phyloP scores from a whole-genome alignment of 371 early-diverging fungal species.

The Apophysomyces trapeziformis region DNA sequence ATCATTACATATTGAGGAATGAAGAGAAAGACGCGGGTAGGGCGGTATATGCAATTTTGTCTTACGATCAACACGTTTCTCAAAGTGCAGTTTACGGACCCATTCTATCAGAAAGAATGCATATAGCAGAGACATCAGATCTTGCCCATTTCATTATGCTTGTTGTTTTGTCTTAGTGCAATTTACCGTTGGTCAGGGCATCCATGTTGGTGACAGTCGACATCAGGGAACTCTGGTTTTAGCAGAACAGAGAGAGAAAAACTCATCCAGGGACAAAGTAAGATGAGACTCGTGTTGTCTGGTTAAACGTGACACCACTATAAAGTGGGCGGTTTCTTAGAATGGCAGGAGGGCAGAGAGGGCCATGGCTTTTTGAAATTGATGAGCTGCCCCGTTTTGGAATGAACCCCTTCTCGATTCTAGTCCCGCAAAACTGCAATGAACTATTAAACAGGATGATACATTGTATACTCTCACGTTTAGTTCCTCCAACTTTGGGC shows the following conservation, averaged over 20 bases:
- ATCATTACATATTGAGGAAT: background rate
- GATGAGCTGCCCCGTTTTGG: too few relatives aligned
- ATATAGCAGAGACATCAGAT: too few relatives aligned
- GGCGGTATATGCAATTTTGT: background rate
- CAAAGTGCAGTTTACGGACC: constrained; percentile 45
- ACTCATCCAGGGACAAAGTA: constrained; percentile 8
- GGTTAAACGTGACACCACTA: constrained; percentile 7
- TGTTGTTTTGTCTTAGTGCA: background rate
- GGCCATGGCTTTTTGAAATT: background rate
- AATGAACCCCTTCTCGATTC: too few relatives aligned
- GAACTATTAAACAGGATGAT: too few relatives aligned
- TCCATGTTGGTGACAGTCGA: constrained; percentile 16
- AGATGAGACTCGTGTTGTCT: constrained; percentile 10
- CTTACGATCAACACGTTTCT: constrained; percentile 45
- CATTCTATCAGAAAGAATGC: constrained; percentile 29
- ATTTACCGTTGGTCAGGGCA: constrained; percentile 15
- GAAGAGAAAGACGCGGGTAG: background rate
- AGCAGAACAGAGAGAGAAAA: constrained; percentile 2
- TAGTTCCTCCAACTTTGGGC: too few relatives aligned
- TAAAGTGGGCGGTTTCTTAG: constrained; percentile 3
- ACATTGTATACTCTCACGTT: too few relatives aligned
- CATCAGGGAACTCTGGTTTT: background rate
- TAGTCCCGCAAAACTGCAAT: too few relatives aligned
- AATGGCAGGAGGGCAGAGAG: constrained; percentile 11
- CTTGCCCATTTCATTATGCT: background rate